Percentiles rank a stretch among this genome's conserved stretches.
Conservation (phyloP, 345 rosid genomes). For the Arabis hirsuta region DNA sequence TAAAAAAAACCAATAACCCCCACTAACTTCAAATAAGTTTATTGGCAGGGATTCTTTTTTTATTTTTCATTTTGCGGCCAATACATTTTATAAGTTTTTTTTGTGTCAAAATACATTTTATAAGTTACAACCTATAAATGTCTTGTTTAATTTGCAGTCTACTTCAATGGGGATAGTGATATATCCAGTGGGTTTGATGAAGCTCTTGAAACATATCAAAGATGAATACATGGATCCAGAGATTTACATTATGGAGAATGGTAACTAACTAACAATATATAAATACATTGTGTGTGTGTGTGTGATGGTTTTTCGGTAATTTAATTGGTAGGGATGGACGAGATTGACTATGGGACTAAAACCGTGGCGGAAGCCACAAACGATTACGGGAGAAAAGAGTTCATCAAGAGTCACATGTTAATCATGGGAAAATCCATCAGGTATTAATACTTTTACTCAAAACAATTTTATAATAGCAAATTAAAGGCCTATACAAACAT, state of each 20-base stretch:
- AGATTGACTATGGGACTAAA: slow-evolving; percentile 39
- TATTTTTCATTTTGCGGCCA: neutral
- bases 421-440: slow-evolving; percentile 39
- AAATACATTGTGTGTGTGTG: neutral
- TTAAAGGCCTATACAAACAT: neutral
- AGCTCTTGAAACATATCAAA: slow-evolving; percentile 41
- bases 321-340: slow-evolving; percentile 39
- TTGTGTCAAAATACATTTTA: neutral
- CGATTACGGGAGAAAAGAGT: slow-evolving; percentile 43
- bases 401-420: slow-evolving; percentile 44
- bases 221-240: slow-evolving; percentile 44
- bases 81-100: neutral
- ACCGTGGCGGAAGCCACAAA: slow-evolving; percentile 19
- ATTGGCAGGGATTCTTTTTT: neutral
- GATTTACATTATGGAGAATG: slow-evolving; percentile 50
- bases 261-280: slow-evolving; percentile 27
- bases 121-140: neutral
- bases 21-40: neutral
- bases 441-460: slow-evolving; percentile 19
- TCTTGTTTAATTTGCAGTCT: slow-evolving; percentile 32
- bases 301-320: slow-evolving; percentile 7
- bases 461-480: neutral
- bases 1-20: too few species aligned
- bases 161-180: slow-evolving; percentile 39
- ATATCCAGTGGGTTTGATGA: slow-evolving; percentile 34